Percentiles rank a stretch among this genome's conserved stretches.
Conservation (phyloP, 2,329 filamentous ascomycete genomes). For the Beauveria sp. region DNA sequence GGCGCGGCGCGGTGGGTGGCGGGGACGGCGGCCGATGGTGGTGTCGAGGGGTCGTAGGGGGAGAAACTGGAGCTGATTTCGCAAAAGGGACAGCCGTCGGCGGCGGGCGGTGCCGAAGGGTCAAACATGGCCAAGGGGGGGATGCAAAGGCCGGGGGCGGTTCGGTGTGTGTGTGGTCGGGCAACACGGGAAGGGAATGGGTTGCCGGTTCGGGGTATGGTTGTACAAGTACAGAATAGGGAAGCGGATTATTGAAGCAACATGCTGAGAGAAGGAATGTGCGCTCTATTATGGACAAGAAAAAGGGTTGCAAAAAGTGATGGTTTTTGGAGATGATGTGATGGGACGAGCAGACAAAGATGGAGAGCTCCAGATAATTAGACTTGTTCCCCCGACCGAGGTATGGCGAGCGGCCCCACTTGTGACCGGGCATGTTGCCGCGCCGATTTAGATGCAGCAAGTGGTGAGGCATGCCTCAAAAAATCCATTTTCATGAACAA, state of each 20-base stretch:
- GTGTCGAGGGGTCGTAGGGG: constrained; percentile 36
- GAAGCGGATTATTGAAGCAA: background rate
- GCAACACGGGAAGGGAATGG: too few relatives aligned
- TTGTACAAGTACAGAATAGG: background rate
- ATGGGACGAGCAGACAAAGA: background rate
- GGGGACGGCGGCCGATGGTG: constrained; percentile 32
- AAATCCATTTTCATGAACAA: background rate
- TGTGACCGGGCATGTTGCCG: background rate
- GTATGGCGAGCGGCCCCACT: constrained; percentile 8
- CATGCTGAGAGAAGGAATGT: background rate
- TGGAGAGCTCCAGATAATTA: background rate
- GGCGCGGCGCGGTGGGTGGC: constrained; percentile 21
- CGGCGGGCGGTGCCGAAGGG: constrained; percentile 22
- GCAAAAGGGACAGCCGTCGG: constrained; percentile 53
- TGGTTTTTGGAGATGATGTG: background rate
- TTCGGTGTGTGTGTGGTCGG: background rate
- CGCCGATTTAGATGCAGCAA: background rate
- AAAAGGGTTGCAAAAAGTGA: background rate
- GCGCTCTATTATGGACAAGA: background rate
- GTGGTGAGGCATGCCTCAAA: background rate
- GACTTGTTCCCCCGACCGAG: constrained; percentile 5
- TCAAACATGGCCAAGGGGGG: constrained; percentile 24
- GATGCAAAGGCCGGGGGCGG: background rate
- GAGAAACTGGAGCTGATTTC: constrained; percentile 44
- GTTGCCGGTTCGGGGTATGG: background rate